Evolutionary conservation across 129 eudicot genomes (phyloP).

Genomic region (Flaveria sonorensis): DNA sequence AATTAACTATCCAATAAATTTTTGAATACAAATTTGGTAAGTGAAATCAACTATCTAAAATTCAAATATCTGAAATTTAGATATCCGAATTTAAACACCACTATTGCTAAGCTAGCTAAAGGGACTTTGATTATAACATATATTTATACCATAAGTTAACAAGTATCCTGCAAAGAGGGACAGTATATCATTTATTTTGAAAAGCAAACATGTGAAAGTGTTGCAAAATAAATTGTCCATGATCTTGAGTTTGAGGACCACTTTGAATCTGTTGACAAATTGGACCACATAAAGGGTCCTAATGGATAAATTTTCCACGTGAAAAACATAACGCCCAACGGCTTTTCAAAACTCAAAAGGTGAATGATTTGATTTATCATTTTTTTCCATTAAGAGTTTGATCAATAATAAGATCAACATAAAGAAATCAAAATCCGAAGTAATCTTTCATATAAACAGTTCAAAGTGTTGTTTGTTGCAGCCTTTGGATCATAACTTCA

Average conservation of each 20-base stretch:
- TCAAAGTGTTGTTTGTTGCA: slow-evolving; percentile 17
- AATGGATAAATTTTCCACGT: slow-evolving; percentile 34
- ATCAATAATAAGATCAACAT: background rate
- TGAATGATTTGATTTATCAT: background rate
- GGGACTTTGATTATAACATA: too few species aligned
- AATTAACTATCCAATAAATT: too few species aligned
- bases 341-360: slow-evolving; percentile 7
- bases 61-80: too few species aligned
- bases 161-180: background rate
- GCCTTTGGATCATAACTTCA: slow-evolving; percentile 4
- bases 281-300: slow-evolving; percentile 34
- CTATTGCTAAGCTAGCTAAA: too few species aligned
- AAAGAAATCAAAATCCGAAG: slow-evolving; percentile 7
- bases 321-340: slow-evolving; percentile 15
- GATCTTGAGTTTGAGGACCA: slow-evolving; percentile 34
- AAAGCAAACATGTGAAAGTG: slow-evolving; percentile 25
- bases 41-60: too few species aligned
- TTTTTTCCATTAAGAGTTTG: background rate
- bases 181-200: background rate
- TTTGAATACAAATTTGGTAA: too few species aligned
- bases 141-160: background rate
- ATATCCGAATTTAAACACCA: too few species aligned
- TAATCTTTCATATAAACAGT: slow-evolving; percentile 31
- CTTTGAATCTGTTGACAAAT: slow-evolving; percentile 37
- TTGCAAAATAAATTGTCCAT: slow-evolving; percentile 28